Conservation (phyloP, 1,284 basidiomycete genomes). For the Taiwanofungus camphoratus region DNA sequence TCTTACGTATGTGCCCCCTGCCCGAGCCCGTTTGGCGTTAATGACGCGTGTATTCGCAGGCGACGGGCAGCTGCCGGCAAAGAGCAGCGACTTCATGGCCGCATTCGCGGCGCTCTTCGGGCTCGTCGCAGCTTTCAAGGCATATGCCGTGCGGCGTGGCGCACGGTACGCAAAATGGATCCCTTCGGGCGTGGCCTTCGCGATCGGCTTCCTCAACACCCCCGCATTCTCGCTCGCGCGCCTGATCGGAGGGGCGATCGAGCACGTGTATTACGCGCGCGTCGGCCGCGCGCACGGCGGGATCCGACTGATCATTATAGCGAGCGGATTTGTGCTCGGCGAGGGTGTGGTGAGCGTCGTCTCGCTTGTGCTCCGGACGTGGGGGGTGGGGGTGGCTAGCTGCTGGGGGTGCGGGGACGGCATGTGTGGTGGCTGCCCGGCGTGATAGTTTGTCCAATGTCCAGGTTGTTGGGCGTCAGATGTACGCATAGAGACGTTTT, state of each 20-base stretch:
- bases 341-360: slow-evolving; percentile 89
- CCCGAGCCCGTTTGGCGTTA: slow-evolving; percentile 1
- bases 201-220: slow-evolving; percentile 90
- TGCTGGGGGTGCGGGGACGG: slow-evolving; percentile 83
- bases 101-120: slow-evolving; percentile 70
- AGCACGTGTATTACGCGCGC: slow-evolving; percentile 59
- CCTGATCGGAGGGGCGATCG: slow-evolving; percentile 82
- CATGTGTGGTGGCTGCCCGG: slow-evolving; percentile 63
- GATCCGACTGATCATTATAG: slow-evolving; percentile 82
- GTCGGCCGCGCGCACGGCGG: slow-evolving; percentile 42
- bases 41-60: slow-evolving; percentile 35
- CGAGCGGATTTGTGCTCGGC: slow-evolving; percentile 92
- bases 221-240: slow-evolving; percentile 93
- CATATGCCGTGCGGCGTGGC: slow-evolving; percentile 44
- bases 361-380: slow-evolving; percentile 69
- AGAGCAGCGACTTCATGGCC: slow-evolving; percentile 79
- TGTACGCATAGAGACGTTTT: neutral
- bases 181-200: slow-evolving; percentile 86
- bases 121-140: slow-evolving; percentile 62
- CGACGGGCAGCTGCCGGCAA: slow-evolving; percentile 76
- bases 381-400: slow-evolving; percentile 69
- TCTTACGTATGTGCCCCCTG: slow-evolving; percentile 59
- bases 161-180: slow-evolving; percentile 63
- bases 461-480: too few species aligned
- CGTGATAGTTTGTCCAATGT: too few species aligned